phyloP scores from a whole-genome alignment of 2,329 filamentous ascomycete species.

The Colletotrichum lini region DNA sequence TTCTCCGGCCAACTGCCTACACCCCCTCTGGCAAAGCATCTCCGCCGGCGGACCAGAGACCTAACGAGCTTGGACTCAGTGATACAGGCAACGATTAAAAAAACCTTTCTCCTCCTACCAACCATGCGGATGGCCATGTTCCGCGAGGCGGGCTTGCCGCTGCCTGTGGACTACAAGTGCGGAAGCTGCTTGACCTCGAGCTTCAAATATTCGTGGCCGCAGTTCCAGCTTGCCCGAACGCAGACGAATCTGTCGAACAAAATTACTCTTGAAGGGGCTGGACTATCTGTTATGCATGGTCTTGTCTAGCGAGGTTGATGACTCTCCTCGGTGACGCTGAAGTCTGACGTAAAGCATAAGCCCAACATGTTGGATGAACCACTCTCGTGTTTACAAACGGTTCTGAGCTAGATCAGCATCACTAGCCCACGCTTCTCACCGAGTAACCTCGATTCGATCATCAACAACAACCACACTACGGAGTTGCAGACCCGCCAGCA shows the following conservation, averaged over 20 bases:
- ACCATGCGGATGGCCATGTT: no score
- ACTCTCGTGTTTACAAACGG: no score
- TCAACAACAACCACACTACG: no score
- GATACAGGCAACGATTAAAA: not conserved
- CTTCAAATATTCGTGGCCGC: slow-evolving; percentile 15
- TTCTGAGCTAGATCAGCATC: no score
- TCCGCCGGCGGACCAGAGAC: not conserved
- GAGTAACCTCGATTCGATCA: no score
- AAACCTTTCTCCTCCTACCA: slow-evolving; percentile 8
- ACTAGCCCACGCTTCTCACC: no score
- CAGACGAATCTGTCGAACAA: not conserved
- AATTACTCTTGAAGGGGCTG: no score
- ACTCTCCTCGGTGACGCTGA: no score
- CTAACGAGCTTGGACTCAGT: not conserved
- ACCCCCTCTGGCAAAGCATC: slow-evolving; percentile 12
- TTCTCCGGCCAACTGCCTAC: not conserved
- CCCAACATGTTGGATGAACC: no score
- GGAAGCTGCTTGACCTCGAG: slow-evolving; percentile 12
- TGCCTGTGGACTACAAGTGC: not conserved
- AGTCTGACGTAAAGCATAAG: no score
- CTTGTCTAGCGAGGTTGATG: not conserved
- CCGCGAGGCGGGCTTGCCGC: not conserved
- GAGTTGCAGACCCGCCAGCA: not conserved
- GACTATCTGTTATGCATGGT: not conserved
- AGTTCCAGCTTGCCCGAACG: slow-evolving; percentile 13